Conservation (phyloP, 2,329 filamentous ascomycete species). For the Biscogniauxia sp. region DNA sequence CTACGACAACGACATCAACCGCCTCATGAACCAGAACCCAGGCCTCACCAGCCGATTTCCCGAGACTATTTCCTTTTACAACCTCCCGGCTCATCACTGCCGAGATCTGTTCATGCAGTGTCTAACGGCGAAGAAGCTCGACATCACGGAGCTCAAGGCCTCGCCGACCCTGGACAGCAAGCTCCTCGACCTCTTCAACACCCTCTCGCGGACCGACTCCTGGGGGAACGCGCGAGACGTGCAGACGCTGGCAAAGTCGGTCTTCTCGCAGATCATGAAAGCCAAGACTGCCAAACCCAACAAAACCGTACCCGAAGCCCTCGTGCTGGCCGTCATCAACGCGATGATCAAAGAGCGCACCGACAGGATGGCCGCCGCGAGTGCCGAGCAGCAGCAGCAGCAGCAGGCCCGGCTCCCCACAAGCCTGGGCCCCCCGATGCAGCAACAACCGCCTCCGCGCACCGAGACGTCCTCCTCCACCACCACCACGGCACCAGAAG, state of each 20-base stretch:
- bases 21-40: slow-evolving; percentile 57
- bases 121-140: slow-evolving; percentile 24
- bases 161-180: slow-evolving; percentile 16
- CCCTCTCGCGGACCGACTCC: slow-evolving; percentile 45
- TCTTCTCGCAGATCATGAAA: slow-evolving; percentile 46
- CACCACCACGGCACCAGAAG: not conserved
- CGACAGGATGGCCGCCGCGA: slow-evolving; percentile 3
- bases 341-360: slow-evolving; percentile 15
- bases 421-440: not conserved
- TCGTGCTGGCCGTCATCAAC: slow-evolving; percentile 12
- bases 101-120: slow-evolving; percentile 39
- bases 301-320: slow-evolving; percentile 6
- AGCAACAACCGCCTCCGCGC: not conserved
- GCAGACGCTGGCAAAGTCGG: slow-evolving; percentile 47
- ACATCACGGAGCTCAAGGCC: slow-evolving; percentile 25
- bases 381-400: too few species aligned
- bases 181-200: slow-evolving; percentile 14
- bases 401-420: slow-evolving; percentile 13
- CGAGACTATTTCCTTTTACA: slow-evolving; percentile 55
- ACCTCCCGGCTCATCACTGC: slow-evolving; percentile 43
- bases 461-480: not conserved
- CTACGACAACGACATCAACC: slow-evolving; percentile 65
- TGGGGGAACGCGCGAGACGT: slow-evolving; percentile 68
- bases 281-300: slow-evolving; percentile 10
- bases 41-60: slow-evolving; percentile 66